A percentile compares a stretch with the other conserved stretches of the same genome.
Conservation (phyloP, 2,329 filamentous ascomycete genomes). For the Fonsecaea erecta region DNA sequence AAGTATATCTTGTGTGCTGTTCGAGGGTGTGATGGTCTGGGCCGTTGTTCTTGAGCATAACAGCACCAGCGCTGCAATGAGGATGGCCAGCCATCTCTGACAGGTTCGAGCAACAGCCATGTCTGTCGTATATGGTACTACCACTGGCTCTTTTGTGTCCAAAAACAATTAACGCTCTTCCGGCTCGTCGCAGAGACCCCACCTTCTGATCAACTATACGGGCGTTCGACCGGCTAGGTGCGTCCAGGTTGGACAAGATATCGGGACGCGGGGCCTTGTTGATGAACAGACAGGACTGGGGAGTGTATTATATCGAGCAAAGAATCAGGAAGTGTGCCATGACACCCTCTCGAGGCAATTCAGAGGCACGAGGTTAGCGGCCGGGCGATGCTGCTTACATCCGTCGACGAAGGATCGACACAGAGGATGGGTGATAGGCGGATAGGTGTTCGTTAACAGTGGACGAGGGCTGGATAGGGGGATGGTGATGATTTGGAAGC, state of each 20-base stretch:
- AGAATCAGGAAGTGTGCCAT: background rate
- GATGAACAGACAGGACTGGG: background rate
- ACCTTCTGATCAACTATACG: constrained; percentile 2
- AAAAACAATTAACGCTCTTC: background rate
- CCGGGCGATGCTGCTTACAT: constrained; percentile 21
- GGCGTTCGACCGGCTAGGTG: background rate
- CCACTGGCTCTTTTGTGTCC: constrained; percentile 1
- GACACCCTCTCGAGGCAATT: background rate
- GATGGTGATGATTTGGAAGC: constrained; percentile 24
- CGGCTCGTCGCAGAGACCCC: background rate
- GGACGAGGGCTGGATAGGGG: background rate
- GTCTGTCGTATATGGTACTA: background rate
- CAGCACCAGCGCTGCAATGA: constrained; percentile 17
- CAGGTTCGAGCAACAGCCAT: constrained; percentile 4
- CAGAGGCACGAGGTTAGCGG: background rate
- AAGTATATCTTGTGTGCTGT: constrained; percentile 33
- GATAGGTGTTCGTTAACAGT: background rate
- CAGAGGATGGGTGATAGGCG: background rate
- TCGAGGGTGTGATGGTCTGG: constrained; percentile 34
- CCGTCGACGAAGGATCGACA: constrained; percentile 9
- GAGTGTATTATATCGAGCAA: constrained; percentile 11
- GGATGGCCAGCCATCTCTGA: constrained; percentile 18
- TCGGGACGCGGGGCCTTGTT: background rate
- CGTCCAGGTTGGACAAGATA: background rate
- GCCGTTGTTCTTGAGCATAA: constrained; percentile 22